Evolutionary conservation across 1,284 basidiomycete species (phyloP), one percentile per base, ranked within the genome.

Genomic region (Acaromyces ingoldii): DNA sequence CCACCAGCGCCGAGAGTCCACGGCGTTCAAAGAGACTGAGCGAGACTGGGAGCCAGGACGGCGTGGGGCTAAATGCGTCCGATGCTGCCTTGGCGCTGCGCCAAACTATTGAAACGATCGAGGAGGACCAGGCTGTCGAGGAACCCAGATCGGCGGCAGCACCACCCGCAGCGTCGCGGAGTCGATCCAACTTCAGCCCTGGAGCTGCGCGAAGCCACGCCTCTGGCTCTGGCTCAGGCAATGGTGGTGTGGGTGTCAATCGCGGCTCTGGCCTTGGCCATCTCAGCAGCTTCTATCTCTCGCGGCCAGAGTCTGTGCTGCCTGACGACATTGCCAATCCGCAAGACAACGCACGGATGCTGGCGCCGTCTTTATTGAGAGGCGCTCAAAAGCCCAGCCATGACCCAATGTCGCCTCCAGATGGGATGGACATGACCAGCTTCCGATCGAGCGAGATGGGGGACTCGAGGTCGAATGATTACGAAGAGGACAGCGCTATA

Each of bases 311-410:
- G n/a, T n/a, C n/a, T n/a, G n/a, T n/a, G n/a, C n/a, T n/a, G n/a
- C n/a, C n/a, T n/a, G n/a, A n/a, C n/a, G n/a, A n/a, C n/a, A n/a
- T n/a, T n/a, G n/a, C n/a, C n/a, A n/a, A n/a, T n/a, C n/a, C n/a
- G n/a, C n/a, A n/a, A n/a, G n/a, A n/a, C n/a, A n/a, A n/a, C n/a
- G n/a, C n/a, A n/a, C n/a, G n/a, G 46, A 10, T 22, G 29, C 25
- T 28, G 31, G 10, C 49, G 7, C 31, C 49, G 13, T 54, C 49
- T 24, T 47, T 55, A 15, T 40, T 55, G 3, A 37, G 46, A 9
- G 53, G 53, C 37, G 49, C 49, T 2, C 53, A 55, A 25, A 33
- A 36, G 17, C 49, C 38, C 10, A n/a, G 25, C 24, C 34, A 38
- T 26, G 49, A 55, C 21, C 36, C 36, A 10, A 22, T 53, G 28